phyloP scores from a whole-genome alignment of 2,329 filamentous ascomycete genomes.

The Lasiodiplodia hormozganensis region DNA sequence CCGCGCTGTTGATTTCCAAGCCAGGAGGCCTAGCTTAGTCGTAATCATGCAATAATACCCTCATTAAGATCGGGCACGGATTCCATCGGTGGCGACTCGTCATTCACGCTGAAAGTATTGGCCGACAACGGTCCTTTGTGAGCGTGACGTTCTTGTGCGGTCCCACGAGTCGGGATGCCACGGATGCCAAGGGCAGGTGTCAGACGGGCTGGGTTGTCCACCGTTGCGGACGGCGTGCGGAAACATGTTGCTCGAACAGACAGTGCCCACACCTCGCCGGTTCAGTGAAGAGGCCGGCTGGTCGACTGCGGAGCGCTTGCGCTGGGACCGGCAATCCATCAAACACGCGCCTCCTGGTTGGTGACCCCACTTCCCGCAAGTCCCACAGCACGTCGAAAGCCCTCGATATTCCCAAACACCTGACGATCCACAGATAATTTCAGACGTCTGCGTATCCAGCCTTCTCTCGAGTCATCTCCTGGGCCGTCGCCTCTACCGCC shows the following conservation, averaged over 20 bases:
- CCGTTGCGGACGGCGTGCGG: not conserved
- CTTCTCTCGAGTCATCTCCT: not conserved
- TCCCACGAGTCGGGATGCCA: constrained; percentile 2
- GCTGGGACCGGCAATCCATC: not conserved
- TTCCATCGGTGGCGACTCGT: not conserved
- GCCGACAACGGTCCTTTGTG: not conserved
- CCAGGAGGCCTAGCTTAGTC: not conserved
- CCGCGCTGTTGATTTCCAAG: not conserved
- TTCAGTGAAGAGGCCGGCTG: not conserved
- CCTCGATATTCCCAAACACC: not conserved
- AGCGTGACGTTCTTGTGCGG: not conserved
- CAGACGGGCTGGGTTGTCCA: not conserved
- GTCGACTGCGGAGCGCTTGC: not conserved
- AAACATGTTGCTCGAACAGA: not conserved
- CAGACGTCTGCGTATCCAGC: not conserved
- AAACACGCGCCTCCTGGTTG: not conserved
- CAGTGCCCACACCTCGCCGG: not conserved
- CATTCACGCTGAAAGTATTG: not conserved
- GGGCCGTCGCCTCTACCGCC: not conserved
- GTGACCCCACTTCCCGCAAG: not conserved
- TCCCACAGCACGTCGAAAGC: not conserved
- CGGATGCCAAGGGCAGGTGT: not conserved
- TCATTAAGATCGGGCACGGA: constrained; percentile 3
- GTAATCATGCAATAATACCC: not conserved
- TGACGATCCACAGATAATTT: not conserved